A percentile compares a stretch with the other conserved stretches of the same genome.
phyloP scores from a whole-genome alignment of 208 protist genomes.

The Acanthamoeba healyi region DNA sequence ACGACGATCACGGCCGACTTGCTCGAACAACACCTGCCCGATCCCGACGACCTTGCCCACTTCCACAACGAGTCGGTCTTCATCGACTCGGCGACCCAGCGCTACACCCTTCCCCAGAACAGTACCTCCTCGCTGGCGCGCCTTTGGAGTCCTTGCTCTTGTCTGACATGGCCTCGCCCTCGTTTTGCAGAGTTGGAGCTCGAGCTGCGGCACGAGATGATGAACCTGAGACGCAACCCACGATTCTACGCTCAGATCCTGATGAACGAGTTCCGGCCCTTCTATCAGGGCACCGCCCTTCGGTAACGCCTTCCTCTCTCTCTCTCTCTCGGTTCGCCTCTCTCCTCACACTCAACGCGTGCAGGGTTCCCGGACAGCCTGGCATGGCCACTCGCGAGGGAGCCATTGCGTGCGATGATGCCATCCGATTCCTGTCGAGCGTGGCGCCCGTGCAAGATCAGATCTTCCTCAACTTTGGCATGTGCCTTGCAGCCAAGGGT shows the following conservation, averaged over 20 bases:
- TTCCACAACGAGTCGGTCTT: conserved; percentile 6
- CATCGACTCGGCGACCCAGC: conserved; percentile 19
- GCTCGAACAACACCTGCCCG: background rate
- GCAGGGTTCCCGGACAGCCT: conserved; percentile 11
- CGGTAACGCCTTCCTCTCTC: background rate
- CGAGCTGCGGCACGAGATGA: background rate
- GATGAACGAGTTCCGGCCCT: conserved; percentile 41
- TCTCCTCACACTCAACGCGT: background rate
- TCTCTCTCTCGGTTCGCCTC: background rate
- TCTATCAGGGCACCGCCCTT: conserved; percentile 24
- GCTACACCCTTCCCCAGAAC: conserved; percentile 20
- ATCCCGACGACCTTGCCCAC: background rate
- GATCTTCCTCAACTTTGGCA: conserved; percentile 56
- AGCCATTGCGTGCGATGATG: conserved; percentile 3
- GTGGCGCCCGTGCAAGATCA: background rate
- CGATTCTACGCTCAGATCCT: conserved; percentile 49
- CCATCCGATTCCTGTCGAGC: conserved; percentile 12
- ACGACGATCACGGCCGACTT: background rate
- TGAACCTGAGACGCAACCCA: conserved; percentile 1
- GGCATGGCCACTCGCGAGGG: conserved; percentile 40
- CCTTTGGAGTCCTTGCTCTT: background rate
- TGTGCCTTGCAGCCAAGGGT: conserved; percentile 61
- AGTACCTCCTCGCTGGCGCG: background rate
- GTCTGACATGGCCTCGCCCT: too few species aligned
- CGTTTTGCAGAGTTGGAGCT: conserved; percentile 18